A percentile compares a stretch with the other conserved stretches of the same genome.
Conservation (phyloP, 257 asterid genomes). For the Solanum ahanhuiri region DNA sequence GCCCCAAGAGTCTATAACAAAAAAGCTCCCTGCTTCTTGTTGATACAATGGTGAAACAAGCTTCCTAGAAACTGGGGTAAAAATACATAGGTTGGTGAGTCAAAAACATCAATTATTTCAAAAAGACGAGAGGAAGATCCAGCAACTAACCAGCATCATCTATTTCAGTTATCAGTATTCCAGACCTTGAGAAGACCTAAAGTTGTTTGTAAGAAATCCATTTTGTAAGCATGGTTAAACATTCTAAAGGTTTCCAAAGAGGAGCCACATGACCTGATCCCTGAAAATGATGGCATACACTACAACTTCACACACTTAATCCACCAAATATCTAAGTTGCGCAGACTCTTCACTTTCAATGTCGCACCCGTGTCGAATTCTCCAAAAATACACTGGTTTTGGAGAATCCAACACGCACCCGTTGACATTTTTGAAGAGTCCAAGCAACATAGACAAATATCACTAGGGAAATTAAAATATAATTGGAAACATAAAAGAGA, state of each 20-base stretch:
- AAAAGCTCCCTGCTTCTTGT: background rate
- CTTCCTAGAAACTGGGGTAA: background rate
- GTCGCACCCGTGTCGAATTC: too few relatives aligned
- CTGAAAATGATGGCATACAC: background rate
- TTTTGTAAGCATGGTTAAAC: background rate
- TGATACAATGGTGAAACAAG: background rate
- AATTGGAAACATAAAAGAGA: background rate
- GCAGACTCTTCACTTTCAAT: too few relatives aligned
- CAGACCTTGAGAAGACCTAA: background rate
- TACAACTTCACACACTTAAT: background rate
- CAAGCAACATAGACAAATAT: too few relatives aligned
- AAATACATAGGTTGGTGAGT: background rate
- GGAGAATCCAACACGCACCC: too few relatives aligned
- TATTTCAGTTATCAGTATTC: background rate
- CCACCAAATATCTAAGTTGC: background rate
- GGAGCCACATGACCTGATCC: background rate
- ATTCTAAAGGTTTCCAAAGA: background rate
- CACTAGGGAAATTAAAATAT: too few relatives aligned
- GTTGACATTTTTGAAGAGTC: too few relatives aligned
- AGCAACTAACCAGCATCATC: background rate
- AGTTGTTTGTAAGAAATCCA: background rate
- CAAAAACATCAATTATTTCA: background rate
- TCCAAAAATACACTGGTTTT: too few relatives aligned
- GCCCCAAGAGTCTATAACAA: background rate
- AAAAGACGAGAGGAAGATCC: background rate